A percentile compares a stretch with the other conserved stretches of the same genome.
Conservation (phyloP, 2,329 filamentous ascomycete genomes). For the Pseudocercospora fuligena region DNA sequence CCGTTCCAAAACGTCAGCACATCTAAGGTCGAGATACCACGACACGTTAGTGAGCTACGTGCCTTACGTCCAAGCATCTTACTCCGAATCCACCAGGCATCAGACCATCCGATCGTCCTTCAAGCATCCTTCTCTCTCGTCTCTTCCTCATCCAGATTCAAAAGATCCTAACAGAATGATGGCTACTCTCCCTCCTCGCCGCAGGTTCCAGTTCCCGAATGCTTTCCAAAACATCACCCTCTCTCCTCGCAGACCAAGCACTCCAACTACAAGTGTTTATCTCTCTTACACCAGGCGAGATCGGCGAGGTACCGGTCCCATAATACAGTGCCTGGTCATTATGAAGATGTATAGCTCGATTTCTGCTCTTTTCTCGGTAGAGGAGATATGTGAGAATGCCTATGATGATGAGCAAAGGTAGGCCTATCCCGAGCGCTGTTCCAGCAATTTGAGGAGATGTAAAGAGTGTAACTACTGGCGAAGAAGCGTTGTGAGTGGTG, state of each 20-base stretch:
- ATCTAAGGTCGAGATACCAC: not conserved
- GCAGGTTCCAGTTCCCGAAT: not conserved
- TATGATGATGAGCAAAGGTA: conserved; percentile 17
- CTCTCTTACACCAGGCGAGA: conserved; percentile 8
- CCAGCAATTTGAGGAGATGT: conserved; percentile 11
- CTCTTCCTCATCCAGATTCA: not conserved
- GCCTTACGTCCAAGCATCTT: not conserved
- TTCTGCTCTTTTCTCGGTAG: conserved; percentile 8
- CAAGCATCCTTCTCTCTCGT: not conserved
- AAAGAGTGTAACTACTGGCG: conserved; percentile 5
- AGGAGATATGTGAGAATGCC: conserved; percentile 13
- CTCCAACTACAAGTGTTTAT: conserved; percentile 17
- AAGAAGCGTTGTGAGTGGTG: conserved; percentile 10
- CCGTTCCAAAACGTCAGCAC: not conserved
- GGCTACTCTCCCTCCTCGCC: not conserved
- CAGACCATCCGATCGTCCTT: not conserved
- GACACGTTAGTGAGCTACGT: not conserved
- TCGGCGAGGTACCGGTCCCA: not conserved
- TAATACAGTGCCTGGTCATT: conserved; percentile 12
- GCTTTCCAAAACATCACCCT: conserved; percentile 1
- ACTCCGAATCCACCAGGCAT: not conserved
- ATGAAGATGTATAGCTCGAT: conserved; percentile 6
- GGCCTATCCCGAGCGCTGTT: conserved; percentile 10
- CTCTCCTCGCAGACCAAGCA: conserved; percentile 7
- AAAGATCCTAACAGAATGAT: not conserved